Evolutionary conservation across 2,329 filamentous ascomycete species (phyloP).

Genomic region (Leptodontidium sp.): DNA sequence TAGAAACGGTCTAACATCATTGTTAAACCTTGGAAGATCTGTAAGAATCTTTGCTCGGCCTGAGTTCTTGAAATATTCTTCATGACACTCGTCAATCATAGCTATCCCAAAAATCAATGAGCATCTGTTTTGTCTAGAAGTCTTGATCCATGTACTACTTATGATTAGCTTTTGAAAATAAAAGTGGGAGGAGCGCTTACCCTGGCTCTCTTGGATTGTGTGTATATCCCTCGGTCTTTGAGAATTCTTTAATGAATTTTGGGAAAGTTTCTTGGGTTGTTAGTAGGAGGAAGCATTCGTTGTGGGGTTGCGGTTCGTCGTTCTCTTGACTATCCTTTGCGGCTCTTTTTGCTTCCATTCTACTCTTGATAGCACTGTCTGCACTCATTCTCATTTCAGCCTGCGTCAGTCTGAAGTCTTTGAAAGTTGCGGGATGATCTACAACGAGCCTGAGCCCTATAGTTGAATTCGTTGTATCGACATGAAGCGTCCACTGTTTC

Average conservation of each 20-base stretch:
- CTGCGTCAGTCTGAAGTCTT: background rate
- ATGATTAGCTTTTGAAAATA: background rate
- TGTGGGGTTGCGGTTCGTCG: slow-evolving; percentile 17
- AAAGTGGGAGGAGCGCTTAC: background rate
- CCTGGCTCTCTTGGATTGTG: slow-evolving; percentile 1
- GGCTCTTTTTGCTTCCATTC: slow-evolving; percentile 11
- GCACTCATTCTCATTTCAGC: slow-evolving; percentile 1
- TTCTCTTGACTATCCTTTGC: slow-evolving; percentile 5
- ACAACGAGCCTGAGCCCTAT: slow-evolving; percentile 30
- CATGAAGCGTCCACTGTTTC: slow-evolving; percentile 31
- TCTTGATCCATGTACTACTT: slow-evolving; percentile 25
- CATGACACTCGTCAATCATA: slow-evolving; percentile 39
- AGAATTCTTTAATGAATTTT: slow-evolving; percentile 26
- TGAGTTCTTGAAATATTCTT: slow-evolving; percentile 27
- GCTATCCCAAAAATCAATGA: slow-evolving; percentile 37
- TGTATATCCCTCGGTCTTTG: slow-evolving; percentile 13
- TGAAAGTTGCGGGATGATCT: slow-evolving; percentile 21
- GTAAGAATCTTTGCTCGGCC: slow-evolving; percentile 29
- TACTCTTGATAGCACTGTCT: slow-evolving; percentile 6
- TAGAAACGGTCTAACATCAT: slow-evolving; percentile 27
- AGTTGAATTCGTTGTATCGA: slow-evolving; percentile 21
- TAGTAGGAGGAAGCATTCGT: slow-evolving; percentile 34
- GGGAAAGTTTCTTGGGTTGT: slow-evolving; percentile 29
- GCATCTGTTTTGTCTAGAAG: slow-evolving; percentile 1
- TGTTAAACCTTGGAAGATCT: slow-evolving; percentile 23